phyloP scores from a whole-genome alignment of 2,329 filamentous ascomycete species.

The Colletotrichum echinochloae region DNA sequence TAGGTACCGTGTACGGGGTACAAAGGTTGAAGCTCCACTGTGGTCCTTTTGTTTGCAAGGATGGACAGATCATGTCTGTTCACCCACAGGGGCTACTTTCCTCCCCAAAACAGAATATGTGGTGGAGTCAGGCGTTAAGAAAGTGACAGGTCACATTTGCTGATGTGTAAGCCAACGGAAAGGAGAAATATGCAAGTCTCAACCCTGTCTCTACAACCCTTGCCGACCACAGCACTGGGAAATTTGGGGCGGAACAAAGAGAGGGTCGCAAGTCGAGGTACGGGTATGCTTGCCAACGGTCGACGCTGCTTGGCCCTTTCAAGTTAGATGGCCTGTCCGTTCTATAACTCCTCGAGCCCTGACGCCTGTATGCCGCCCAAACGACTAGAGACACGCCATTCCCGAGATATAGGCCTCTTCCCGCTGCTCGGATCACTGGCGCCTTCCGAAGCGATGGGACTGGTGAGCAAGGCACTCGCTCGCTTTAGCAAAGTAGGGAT shows the following conservation, averaged over 20 bases:
- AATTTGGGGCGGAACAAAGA: slow-evolving; percentile 25
- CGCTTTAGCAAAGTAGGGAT: slow-evolving; percentile 14
- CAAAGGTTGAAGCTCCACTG: slow-evolving; percentile 23
- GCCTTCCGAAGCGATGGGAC: slow-evolving; percentile 25
- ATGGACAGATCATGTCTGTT: slow-evolving; percentile 38
- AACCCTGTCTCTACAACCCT: slow-evolving; percentile 23
- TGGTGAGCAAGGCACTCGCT: slow-evolving; percentile 10
- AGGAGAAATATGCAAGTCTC: slow-evolving; percentile 20
- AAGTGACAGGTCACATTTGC: slow-evolving; percentile 34
- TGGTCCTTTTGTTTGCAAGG: slow-evolving; percentile 23
- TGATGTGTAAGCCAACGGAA: slow-evolving; percentile 14
- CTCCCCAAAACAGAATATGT: slow-evolving; percentile 13
- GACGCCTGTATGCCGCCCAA: neutral
- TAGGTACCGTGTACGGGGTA: slow-evolving; percentile 26
- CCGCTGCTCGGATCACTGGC: slow-evolving; percentile 12
- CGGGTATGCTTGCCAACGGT: slow-evolving; percentile 20
- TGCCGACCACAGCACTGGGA: slow-evolving; percentile 30
- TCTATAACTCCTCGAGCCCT: neutral
- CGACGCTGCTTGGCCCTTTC: slow-evolving; percentile 5
- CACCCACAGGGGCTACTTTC: slow-evolving; percentile 27
- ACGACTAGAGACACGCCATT: slow-evolving; percentile 1
- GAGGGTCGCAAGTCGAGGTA: slow-evolving; percentile 13
- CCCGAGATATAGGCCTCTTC: slow-evolving; percentile 28
- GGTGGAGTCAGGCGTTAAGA: slow-evolving; percentile 16
- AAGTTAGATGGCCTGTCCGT: neutral